Evolutionary conservation across 768 basidiomycete genomes (phyloP).

Genomic region (Boletus huronensis): DNA sequence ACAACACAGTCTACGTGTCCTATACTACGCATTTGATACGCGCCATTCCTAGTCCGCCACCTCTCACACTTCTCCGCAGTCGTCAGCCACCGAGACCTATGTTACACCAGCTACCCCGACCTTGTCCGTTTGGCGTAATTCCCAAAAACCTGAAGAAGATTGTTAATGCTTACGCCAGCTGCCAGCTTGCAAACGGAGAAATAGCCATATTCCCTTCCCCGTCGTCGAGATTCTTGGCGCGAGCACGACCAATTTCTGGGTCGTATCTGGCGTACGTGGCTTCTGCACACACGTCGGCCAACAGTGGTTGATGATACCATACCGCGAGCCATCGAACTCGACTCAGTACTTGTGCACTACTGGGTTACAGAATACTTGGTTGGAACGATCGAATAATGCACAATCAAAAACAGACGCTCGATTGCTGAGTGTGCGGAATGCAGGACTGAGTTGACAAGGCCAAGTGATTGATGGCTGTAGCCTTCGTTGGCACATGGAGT

Average conservation of each 20-base stretch:
- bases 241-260: neutral
- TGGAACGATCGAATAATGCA: neutral
- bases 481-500: constrained; percentile 9
- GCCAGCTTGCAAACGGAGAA: too few species aligned
- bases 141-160: too few species aligned
- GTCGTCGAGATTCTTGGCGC: neutral
- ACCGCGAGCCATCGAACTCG: neutral
- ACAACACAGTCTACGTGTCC: constrained; percentile 17
- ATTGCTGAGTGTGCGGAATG: neutral
- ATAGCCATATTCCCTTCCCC: neutral
- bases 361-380: neutral
- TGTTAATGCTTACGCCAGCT: neutral
- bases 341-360: neutral
- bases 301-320: neutral
- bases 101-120: neutral
- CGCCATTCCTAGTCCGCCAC: neutral
- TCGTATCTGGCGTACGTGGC: neutral
- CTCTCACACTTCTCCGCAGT: neutral
- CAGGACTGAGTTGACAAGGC: neutral
- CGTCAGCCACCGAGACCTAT: neutral
- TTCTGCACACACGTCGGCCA: neutral
- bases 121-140: neutral
- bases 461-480: neutral
- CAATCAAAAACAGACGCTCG: neutral
- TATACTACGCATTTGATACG: constrained; percentile 3